Evolutionary conservation across 805 yeast genomes (phyloP).

Genomic region (Candida andamanensis): DNA sequence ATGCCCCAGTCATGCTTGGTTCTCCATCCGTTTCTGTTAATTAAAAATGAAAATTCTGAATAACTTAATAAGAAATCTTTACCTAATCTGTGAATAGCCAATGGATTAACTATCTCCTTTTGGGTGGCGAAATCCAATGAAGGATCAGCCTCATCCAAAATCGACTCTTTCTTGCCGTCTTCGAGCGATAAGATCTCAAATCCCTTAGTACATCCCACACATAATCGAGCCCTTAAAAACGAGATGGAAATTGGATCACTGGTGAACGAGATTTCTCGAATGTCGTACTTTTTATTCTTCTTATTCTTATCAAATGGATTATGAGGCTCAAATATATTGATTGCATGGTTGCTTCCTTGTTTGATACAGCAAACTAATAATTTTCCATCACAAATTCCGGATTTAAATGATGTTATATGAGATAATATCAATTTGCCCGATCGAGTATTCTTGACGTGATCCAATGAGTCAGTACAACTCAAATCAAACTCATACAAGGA

Average conservation of each 20-base stretch:
- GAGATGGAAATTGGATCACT: slow-evolving; percentile 92
- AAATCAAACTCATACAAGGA: slow-evolving; percentile 72
- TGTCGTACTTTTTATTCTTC: slow-evolving; percentile 56
- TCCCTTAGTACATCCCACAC: slow-evolving; percentile 95
- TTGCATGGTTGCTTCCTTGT: slow-evolving; percentile 70
- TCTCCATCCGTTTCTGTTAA: slow-evolving; percentile 95
- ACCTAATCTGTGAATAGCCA: slow-evolving; percentile 86
- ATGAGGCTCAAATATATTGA: slow-evolving; percentile 83
- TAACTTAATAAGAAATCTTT: slow-evolving; percentile 84
- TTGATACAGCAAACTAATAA: slow-evolving; percentile 87
- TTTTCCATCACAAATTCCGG: slow-evolving; percentile 87
- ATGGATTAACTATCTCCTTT: slow-evolving; percentile 73
- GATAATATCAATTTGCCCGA: slow-evolving; percentile 73
- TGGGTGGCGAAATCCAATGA: slow-evolving; percentile 90
- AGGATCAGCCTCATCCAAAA: slow-evolving; percentile 97
- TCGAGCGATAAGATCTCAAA: slow-evolving; percentile 89
- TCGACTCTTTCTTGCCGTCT: slow-evolving; percentile 78
- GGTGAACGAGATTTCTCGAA: slow-evolving; percentile 71
- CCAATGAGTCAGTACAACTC: slow-evolving; percentile 44
- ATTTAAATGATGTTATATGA: slow-evolving; percentile 88
- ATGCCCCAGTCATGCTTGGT: slow-evolving; percentile 90
- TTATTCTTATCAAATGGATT: slow-evolving; percentile 61
- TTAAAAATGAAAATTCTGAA: slow-evolving; percentile 90
- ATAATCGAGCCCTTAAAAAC: slow-evolving; percentile 78
- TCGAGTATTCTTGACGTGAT: slow-evolving; percentile 48